Conservation (phyloP, 306 rosid species). For the Prosopis cineraria region DNA sequence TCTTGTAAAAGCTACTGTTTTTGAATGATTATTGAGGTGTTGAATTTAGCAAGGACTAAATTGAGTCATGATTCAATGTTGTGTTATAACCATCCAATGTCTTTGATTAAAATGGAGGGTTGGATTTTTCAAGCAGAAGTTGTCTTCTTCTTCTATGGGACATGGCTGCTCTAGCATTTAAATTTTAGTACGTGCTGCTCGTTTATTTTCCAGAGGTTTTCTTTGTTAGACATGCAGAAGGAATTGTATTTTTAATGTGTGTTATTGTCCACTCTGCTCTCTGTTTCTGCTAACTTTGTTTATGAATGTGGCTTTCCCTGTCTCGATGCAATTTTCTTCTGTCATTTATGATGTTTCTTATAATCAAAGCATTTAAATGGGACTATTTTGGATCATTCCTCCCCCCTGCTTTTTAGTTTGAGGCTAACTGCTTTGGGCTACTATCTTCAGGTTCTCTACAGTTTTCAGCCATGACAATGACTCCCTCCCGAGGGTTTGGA, state of each 20-base stretch:
- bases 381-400: not conserved
- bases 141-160: not conserved
- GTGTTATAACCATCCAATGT: conserved; percentile 4
- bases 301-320: conserved; percentile 8
- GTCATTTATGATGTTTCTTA: not conserved
- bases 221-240: conserved; percentile 17
- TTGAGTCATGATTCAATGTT: not conserved
- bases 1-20: not conserved
- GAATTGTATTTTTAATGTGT: not conserved
- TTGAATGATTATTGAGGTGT: conserved; percentile 15
- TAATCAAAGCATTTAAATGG: not conserved
- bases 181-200: not conserved
- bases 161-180: not conserved
- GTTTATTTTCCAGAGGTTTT: not conserved
- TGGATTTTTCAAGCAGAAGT: conserved; percentile 15
- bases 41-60: not conserved
- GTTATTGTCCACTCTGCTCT: not conserved
- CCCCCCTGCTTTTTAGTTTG: conserved; percentile 2
- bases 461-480: conserved; percentile 80
- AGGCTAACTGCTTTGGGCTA: conserved; percentile 32
- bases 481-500: conserved; percentile 92
- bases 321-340: conserved; percentile 9
- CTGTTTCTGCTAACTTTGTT: conserved; percentile 21
- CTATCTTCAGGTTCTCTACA: conserved; percentile 74
- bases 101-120: conserved; percentile 22